Evolutionary conservation across 805 yeast genomes (phyloP).

Genomic region (Candida gorgasii): DNA sequence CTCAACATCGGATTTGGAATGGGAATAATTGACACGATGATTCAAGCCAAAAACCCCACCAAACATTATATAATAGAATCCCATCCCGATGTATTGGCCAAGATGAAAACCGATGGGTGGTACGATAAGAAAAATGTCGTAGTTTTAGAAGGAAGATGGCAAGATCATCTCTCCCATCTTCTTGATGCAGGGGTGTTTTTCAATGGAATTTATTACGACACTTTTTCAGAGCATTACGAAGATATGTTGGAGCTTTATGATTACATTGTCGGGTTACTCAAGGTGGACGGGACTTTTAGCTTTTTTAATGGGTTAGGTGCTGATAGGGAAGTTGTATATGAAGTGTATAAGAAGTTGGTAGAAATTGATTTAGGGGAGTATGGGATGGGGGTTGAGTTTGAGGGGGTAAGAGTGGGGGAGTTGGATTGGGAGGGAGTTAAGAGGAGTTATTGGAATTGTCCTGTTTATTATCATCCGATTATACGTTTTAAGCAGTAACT

Average conservation of each 20-base stretch:
- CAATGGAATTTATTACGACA: conserved; percentile 92
- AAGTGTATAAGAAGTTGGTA: conserved; percentile 82
- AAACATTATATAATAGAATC: conserved; percentile 91
- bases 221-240: conserved; percentile 86
- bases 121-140: conserved; percentile 69
- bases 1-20: conserved; percentile 93
- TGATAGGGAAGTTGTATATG: conserved; percentile 43
- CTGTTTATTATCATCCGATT: conserved; percentile 67
- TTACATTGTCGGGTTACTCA: conserved; percentile 73
- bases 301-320: conserved; percentile 81
- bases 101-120: conserved; percentile 80
- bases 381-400: conserved; percentile 68
- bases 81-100: conserved; percentile 82
- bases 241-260: conserved; percentile 90
- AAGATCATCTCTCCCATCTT: conserved; percentile 69
- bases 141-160: conserved; percentile 90
- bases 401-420: conserved; percentile 48
- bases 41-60: conserved; percentile 58
- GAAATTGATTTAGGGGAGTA: conserved; percentile 76
- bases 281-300: conserved; percentile 81
- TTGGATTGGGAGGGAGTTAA: conserved; percentile 61
- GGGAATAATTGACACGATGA: conserved; percentile 90
- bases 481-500: too few species aligned
- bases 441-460: conserved; percentile 69
- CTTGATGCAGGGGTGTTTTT: conserved; percentile 64